Percentiles rank a stretch among this genome's conserved stretches.
Conservation (phyloP, 164 flowering plant species). For the grape (Vitis vinifera) region ASM3070453v1 NC_081809.1:25185001-25185500, state of each 20-base stretch:
- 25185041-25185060: too few species aligned
- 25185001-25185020: too few species aligned
- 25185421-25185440: too few species aligned
- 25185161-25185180: slow-evolving; percentile 48
- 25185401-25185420: too few species aligned
- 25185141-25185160: neutral
- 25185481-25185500: too few species aligned
- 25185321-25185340: neutral
- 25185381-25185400: neutral
- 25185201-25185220: slow-evolving; percentile 59
- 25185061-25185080: neutral
- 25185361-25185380: neutral
- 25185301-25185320: slow-evolving; percentile 12
- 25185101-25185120: neutral
- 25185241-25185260: slow-evolving; percentile 73
- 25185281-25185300: slow-evolving; percentile 61
- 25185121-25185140: neutral
- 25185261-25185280: slow-evolving; percentile 58
- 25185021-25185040: too few species aligned
- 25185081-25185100: neutral
- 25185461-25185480: too few species aligned
- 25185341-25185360: neutral
- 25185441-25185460: too few species aligned
- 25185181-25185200: slow-evolving; percentile 58
- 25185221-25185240: slow-evolving; percentile 59